Percentiles rank a stretch among this genome's conserved stretches.
Evolutionary conservation across 2,329 filamentous ascomycete species (phyloP).

Genomic region (Pestalotiopsis sp.): DNA sequence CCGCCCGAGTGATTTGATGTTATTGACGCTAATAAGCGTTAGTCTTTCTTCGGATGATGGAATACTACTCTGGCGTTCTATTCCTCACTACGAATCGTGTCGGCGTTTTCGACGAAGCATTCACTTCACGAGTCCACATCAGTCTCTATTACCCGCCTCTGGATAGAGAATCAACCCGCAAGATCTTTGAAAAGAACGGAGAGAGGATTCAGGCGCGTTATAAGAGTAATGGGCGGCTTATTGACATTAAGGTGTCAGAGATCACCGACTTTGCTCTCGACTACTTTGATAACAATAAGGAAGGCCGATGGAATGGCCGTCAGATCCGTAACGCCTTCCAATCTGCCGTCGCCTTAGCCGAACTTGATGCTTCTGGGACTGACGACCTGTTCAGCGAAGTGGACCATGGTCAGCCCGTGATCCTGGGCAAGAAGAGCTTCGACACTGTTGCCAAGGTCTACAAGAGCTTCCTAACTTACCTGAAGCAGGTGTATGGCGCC

Average conservation of each 20-base stretch:
- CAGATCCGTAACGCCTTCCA: constrained; percentile 39
- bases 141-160: constrained; percentile 29
- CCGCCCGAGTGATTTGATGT: too few relatives aligned
- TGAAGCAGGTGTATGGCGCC: neutral
- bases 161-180: neutral
- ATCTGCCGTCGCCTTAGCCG: constrained; percentile 22
- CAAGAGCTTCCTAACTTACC: neutral
- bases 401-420: neutral
- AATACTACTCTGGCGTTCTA: constrained; percentile 36
- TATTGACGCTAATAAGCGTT: too few relatives aligned
- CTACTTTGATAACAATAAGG: neutral
- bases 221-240: neutral
- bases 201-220: neutral
- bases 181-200: constrained; percentile 14
- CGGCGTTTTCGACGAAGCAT: constrained; percentile 25
- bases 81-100: constrained; percentile 37
- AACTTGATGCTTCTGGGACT: neutral
- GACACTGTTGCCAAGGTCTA: neutral
- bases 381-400: neutral
- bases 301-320: constrained; percentile 34
- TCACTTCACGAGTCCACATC: constrained; percentile 28
- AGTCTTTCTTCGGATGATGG: constrained; percentile 14
- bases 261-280: neutral
- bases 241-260: neutral
- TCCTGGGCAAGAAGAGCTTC: neutral